phyloP scores from a whole-genome alignment of 345 rosid species.

The Brassica nigra region DNA sequence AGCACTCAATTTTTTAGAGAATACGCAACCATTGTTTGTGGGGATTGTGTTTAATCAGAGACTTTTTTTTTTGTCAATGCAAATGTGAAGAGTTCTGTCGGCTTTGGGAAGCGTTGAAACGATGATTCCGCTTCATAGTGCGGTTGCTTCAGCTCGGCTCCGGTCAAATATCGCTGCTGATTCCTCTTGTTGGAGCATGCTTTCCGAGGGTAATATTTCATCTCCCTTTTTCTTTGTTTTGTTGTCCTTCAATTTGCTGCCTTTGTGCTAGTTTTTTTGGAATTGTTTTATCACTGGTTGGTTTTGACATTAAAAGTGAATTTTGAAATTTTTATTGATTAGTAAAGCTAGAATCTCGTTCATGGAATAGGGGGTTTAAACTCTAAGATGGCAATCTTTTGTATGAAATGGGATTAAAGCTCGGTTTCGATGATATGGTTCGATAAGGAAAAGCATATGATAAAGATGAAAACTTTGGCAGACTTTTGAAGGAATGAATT shows the following conservation, averaged over 20 bases:
- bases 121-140: conserved; percentile 81
- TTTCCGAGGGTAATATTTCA: conserved; percentile 64
- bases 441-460: background rate
- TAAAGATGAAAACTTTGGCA: conserved; percentile 4
- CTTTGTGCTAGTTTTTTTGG: too few relatives aligned
- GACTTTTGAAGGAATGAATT: background rate
- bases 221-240: background rate
- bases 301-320: background rate
- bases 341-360: background rate
- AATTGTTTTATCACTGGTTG: too few relatives aligned
- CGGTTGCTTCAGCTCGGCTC: conserved; percentile 81
- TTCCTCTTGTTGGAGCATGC: conserved; percentile 91
- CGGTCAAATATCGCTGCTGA: conserved; percentile 76
- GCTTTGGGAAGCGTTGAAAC: conserved; percentile 69
- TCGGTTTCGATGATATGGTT: background rate
- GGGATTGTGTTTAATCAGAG: background rate
- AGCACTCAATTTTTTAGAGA: background rate
- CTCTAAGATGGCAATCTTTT: too few relatives aligned
- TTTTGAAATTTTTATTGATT: background rate
- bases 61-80: background rate
- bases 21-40: background rate
- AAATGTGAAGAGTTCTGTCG: conserved; percentile 54
- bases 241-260: background rate
- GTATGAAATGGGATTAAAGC: too few relatives aligned
- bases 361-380: too few relatives aligned